phyloP scores from a whole-genome alignment of 345 rosid species.

The Anacardium occidentale region DNA sequence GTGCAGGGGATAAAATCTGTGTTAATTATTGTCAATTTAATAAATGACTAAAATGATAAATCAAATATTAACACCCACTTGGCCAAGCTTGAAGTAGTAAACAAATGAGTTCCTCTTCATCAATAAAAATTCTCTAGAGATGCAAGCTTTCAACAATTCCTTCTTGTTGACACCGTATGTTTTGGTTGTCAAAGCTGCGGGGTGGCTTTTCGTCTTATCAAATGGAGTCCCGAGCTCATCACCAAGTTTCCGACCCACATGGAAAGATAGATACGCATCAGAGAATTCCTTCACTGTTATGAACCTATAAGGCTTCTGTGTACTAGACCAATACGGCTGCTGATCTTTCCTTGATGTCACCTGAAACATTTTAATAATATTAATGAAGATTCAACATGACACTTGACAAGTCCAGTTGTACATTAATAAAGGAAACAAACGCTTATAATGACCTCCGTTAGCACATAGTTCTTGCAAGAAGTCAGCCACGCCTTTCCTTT shows the following conservation, averaged over 20 bases:
- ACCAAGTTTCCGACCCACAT: not conserved
- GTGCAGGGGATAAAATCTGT: not conserved
- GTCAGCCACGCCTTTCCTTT: constrained; percentile 76
- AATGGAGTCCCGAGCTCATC: not conserved
- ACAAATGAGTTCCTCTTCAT: constrained; percentile 3
- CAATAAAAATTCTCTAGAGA: not conserved
- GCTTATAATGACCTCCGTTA: too few species aligned
- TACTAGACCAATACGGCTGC: too few species aligned
- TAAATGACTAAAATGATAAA: too few species aligned
- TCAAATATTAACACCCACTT: not conserved
- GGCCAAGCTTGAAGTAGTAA: not conserved
- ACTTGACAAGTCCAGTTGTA: too few species aligned
- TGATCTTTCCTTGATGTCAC: too few species aligned
- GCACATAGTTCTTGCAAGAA: constrained; percentile 71
- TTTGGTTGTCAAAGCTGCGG: not conserved
- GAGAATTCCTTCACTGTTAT: too few species aligned
- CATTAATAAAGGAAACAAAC: too few species aligned
- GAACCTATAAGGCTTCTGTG: too few species aligned
- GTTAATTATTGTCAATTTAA: too few species aligned
- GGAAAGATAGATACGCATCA: too few species aligned
- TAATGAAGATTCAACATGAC: too few species aligned
- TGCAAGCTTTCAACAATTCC: not conserved
- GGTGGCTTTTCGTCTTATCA: not conserved
- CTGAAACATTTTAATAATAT: too few species aligned
- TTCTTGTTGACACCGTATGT: not conserved